Conservation (phyloP, 805 yeast species). For the Candida corydali region DNA sequence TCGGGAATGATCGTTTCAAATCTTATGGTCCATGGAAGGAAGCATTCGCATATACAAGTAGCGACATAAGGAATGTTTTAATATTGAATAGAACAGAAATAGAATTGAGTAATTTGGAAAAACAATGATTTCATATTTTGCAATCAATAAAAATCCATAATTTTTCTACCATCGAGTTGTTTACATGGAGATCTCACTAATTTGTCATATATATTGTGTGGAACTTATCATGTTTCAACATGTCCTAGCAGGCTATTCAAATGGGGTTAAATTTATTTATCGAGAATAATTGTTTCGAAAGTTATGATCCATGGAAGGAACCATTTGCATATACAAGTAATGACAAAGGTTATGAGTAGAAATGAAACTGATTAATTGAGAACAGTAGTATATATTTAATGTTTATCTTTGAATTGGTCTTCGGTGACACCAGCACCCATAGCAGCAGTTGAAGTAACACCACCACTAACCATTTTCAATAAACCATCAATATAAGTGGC, state of each 20-base stretch:
- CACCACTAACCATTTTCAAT: constrained; percentile 88
- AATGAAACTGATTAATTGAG: not conserved
- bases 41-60: not conserved
- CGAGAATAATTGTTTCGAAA: constrained; percentile 63
- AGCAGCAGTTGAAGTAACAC: constrained; percentile 92
- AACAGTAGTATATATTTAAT: too few relatives aligned
- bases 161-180: constrained; percentile 77
- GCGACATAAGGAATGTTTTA: constrained; percentile 3
- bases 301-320: constrained; percentile 10
- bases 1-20: constrained; percentile 67
- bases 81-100: not conserved
- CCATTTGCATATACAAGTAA: not conserved
- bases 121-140: constrained; percentile 23
- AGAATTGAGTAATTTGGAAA: constrained; percentile 1
- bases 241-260: constrained; percentile 77
- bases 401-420: constrained; percentile 70
- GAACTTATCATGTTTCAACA: constrained; percentile 63
- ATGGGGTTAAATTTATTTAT: constrained; percentile 70
- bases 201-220: constrained; percentile 68
- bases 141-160: constrained; percentile 74
- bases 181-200: constrained; percentile 83
- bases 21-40: constrained; percentile 11
- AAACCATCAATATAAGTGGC: constrained; percentile 93
- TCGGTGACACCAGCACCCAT: constrained; percentile 99
- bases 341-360: constrained; percentile 1